Evolutionary conservation across 1,284 basidiomycete species (phyloP).

Genomic region (Puccinia novopanici): DNA sequence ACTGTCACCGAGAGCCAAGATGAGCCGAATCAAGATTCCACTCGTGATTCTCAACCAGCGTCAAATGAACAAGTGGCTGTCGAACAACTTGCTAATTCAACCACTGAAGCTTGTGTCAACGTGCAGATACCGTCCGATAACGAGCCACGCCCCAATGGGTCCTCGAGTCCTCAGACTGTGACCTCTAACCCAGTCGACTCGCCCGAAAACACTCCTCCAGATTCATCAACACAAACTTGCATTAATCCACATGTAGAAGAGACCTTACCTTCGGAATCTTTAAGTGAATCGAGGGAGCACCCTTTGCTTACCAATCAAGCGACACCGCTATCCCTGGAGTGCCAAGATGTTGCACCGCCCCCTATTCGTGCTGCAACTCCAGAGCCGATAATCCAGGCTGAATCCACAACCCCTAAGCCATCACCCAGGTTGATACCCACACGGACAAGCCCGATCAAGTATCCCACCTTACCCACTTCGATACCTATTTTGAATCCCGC

Average conservation of each 20-base stretch:
- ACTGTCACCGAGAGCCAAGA: background rate
- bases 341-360: background rate
- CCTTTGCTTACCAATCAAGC: background rate
- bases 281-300: background rate
- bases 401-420: conserved; percentile 22
- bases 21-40: background rate
- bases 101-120: background rate
- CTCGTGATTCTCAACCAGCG: background rate
- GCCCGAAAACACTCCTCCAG: background rate
- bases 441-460: conserved; percentile 44
- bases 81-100: background rate
- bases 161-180: background rate
- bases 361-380: conserved; percentile 13
- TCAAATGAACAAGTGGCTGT: background rate
- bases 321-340: background rate
- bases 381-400: background rate
- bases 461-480: conserved; percentile 43
- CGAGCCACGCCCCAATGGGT: background rate
- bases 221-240: background rate
- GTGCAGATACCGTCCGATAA: background rate
- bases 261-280: background rate
- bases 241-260: background rate
- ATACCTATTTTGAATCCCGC: conserved; percentile 35
- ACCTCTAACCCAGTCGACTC: background rate
- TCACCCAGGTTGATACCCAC: conserved; percentile 30